phyloP scores from a whole-genome alignment of 441 rosid species.

The Adansonia madagascariensis region DNA sequence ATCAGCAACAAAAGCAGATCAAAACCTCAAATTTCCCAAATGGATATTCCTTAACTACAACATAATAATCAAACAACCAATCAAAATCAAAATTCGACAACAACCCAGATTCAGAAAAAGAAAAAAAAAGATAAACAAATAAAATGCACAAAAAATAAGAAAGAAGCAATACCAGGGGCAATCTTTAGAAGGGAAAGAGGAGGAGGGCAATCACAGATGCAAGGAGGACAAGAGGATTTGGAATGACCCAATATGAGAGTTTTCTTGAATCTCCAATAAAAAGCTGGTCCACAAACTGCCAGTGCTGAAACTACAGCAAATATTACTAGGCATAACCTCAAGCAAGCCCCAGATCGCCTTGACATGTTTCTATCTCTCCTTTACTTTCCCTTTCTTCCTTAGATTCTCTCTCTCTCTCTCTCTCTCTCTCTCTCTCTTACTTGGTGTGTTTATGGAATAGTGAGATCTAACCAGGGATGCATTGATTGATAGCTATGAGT shows the following conservation, averaged over 20 bases:
- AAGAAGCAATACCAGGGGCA: slow-evolving; percentile 72
- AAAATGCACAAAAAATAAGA: not conserved
- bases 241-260: slow-evolving; percentile 47
- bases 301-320: slow-evolving; percentile 91
- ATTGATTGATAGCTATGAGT: slow-evolving; percentile 4
- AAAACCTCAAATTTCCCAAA: slow-evolving; percentile 31
- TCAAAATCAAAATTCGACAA: slow-evolving; percentile 23
- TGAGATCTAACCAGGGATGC: slow-evolving; percentile 24
- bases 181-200: slow-evolving; percentile 89
- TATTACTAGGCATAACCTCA: slow-evolving; percentile 81
- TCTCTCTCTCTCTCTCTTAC: not conserved
- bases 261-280: slow-evolving; percentile 89
- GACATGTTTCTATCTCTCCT: slow-evolving; percentile 48
- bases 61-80: slow-evolving; percentile 13
- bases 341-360: slow-evolving; percentile 80
- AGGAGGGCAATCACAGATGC: slow-evolving; percentile 93
- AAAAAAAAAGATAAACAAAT: not conserved
- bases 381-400: not conserved
- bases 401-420: not conserved
- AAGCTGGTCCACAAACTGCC: slow-evolving; percentile 91
- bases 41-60: slow-evolving; percentile 27
- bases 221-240: slow-evolving; percentile 78
- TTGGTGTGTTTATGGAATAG: slow-evolving; percentile 11
- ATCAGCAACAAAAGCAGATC: slow-evolving; percentile 31
- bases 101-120: slow-evolving; percentile 29